Evolutionary conservation across 768 basidiomycete genomes (phyloP), one percentile per base, ranked within the genome.

Genomic region (Suillus tomentosus): DNA sequence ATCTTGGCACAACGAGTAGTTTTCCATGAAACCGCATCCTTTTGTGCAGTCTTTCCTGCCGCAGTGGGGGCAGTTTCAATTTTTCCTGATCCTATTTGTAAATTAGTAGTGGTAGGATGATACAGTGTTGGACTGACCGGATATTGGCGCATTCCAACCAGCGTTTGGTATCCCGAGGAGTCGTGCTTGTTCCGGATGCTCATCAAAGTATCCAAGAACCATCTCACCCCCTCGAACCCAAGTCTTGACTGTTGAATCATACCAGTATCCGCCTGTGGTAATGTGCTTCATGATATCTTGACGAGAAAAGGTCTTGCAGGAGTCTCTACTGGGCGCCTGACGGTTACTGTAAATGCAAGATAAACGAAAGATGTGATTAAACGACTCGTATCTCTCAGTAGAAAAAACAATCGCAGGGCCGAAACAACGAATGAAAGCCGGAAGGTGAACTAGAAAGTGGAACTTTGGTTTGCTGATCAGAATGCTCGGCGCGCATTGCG

Each of bases 311-410:
- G 15, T 42, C 10, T 45, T 19, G 36, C 39, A 40, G 2, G 39
- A 3, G 39, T 40, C 39, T 4, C 39, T 13, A 13, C 39, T 40
- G 10, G 48, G 78, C 1, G 73, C 77, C 13, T 77, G 73, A 1
- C 62, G 62, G 54, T 77, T 78, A 51, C 71, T 73, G 19, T 75
- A 67, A 0, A 79, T 64, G 19, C 65, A 73, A 1, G 64, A 6
- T 0, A 71, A 37, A 0, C 69, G 62, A 10, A 77, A 76, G 0
- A 78, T 64, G 2, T 70, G 71, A 15, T 71, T 70, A 45, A 71
- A 75, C 0, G 73, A 72, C 48, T 78, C 71, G 42, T 67, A 78
- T 27, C 27, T 27, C 27, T 27, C 27, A 27, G 27, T 27, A 27
- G 27, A 27, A 27, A 27, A 27, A 27, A 27, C 27, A 2, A 27